Evolutionary conservation across 495 filamentous ascomycete species (phyloP), one percentile per base, ranked within the genome.

Genomic region (Annulohypoxylon stygium): DNA sequence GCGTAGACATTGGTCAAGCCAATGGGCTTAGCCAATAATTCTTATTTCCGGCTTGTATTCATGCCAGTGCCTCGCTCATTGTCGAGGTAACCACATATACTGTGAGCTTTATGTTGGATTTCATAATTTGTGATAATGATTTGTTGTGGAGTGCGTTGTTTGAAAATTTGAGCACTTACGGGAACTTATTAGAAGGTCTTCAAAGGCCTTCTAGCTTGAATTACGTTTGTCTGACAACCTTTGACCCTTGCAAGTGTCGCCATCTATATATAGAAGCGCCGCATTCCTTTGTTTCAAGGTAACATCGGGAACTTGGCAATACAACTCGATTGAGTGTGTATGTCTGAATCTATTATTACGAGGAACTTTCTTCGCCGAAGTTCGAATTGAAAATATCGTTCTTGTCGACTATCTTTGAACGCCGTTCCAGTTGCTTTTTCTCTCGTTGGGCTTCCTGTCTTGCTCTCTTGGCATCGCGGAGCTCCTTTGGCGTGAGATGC

Each of bases 41-140:
- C 16, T n/a, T 4, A 12, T 20, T 51, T 34, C 51, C 20, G 10
- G 51, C 20, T 23, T 6, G 14, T 36, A 3, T 14, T 4, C 68
- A 73, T 41, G 70, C 43, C 51, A 73, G 51, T 4, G 45, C 43
- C 41, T 73, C 65, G 70, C 64, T 65, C 65, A 68, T 68, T 23
- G 64, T 36, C 23, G 64, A 64, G 23, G 70, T 68, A 5, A 73
- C 12, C 34, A 39, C 23, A 18, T 73, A 73, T 30, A 73, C 70
- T 4, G 53, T 68, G 18, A 73, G 60, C 53, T 73, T 73, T 14
- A 73, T 53, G 25, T 73, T 68, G 0, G 70, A 68, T 64, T 64
- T 73, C 70, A 73, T 73, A 20, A 6, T 25, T 26, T 34, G 16
- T 59, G 11, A 16, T 6, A 26, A 14, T 48, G 9, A 12, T 64